phyloP scores from a whole-genome alignment of 2,329 filamentous ascomycete species.

The Diaporthe eres region DNA sequence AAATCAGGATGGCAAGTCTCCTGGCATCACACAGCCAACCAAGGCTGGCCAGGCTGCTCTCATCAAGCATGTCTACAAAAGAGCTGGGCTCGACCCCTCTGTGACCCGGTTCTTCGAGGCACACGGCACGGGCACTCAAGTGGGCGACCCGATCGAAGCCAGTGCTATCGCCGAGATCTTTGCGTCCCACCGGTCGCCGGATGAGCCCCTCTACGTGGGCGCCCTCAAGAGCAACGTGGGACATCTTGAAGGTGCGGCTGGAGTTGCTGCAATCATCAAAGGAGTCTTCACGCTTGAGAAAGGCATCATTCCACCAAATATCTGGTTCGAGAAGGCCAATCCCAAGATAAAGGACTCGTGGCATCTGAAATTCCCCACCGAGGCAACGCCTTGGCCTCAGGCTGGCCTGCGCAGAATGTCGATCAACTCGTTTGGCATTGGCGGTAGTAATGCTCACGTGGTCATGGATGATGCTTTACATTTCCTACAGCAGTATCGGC shows the following conservation, averaged over 20 bases:
- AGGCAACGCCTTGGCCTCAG: conserved; percentile 41
- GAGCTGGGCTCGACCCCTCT: conserved; percentile 48
- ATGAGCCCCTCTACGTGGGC: conserved; percentile 43
- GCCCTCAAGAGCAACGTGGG: conserved; percentile 49
- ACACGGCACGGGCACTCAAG: conserved; percentile 39
- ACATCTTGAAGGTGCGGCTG: conserved; percentile 46
- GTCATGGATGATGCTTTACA: conserved; percentile 36
- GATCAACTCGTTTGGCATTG: conserved; percentile 52
- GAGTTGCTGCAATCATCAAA: conserved; percentile 47
- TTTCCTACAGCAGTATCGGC: conserved; percentile 33
- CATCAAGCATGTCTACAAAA: conserved; percentile 50
- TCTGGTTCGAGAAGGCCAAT: conserved; percentile 44
- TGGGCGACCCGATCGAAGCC: conserved; percentile 59
- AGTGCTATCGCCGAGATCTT: conserved; percentile 60
- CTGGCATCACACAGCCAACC: conserved; percentile 50
- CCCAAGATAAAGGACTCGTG: conserved; percentile 44
- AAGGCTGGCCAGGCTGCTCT: conserved; percentile 51
- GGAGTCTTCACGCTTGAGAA: conserved; percentile 45
- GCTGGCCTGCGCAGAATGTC: conserved; percentile 45
- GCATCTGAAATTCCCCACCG: conserved; percentile 42
- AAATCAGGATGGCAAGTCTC: conserved; percentile 51
- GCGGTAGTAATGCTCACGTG: conserved; percentile 50
- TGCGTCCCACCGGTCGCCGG: conserved; percentile 33
- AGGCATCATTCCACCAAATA: conserved; percentile 46
- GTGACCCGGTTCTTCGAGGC: conserved; percentile 49